Percentiles rank a stretch among this genome's conserved stretches.
These are phyloP conservation scores for Plasmodium gaboni DNA, from an alignment of 169 alveolate species.

Conservation along the genomic window DNA sequence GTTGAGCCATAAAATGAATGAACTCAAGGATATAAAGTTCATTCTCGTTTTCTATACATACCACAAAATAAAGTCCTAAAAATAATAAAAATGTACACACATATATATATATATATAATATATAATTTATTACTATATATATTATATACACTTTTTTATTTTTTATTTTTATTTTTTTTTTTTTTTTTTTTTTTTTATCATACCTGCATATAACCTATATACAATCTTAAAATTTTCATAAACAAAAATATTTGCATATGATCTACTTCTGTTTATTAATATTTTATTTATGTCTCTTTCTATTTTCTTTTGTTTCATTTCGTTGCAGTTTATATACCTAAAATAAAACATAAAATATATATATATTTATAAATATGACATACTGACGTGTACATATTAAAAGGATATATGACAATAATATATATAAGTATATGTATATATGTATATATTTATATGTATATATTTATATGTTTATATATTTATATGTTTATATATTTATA, in stretches of 20 bases:
- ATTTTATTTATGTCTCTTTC: slow-evolving; percentile 84
- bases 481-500: too few relatives aligned
- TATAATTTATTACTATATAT: too few relatives aligned
- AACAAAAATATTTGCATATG: slow-evolving; percentile 91
- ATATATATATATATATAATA: too few relatives aligned
- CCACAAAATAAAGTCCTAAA: slow-evolving; percentile 90
- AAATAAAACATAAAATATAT: neutral
- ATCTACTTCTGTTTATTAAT: slow-evolving; percentile 90
- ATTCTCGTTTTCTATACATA: slow-evolving; percentile 92
- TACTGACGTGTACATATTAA: neutral
- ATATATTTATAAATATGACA: neutral
- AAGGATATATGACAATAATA: too few relatives aligned
- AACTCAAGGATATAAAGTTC: slow-evolving; percentile 91
- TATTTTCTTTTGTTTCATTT: slow-evolving; percentile 79
- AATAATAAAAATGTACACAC: neutral
- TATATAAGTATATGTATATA: too few relatives aligned
- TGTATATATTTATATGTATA: too few relatives aligned
- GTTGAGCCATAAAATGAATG: slow-evolving; percentile 93
- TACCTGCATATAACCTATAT: slow-evolving; percentile 92
- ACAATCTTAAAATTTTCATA: slow-evolving; percentile 92
- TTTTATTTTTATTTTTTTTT: neutral
- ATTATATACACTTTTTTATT: neutral
- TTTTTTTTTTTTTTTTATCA: neutral
- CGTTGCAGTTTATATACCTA: slow-evolving; percentile 83
- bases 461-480: too few relatives aligned